Percentiles rank a stretch among this genome's conserved stretches.
These are phyloP conservation scores for Neofusicoccum kwambonambiense DNA, from an alignment of 2,329 filamentous ascomycete genomes.

Conservation along the genomic window DNA sequence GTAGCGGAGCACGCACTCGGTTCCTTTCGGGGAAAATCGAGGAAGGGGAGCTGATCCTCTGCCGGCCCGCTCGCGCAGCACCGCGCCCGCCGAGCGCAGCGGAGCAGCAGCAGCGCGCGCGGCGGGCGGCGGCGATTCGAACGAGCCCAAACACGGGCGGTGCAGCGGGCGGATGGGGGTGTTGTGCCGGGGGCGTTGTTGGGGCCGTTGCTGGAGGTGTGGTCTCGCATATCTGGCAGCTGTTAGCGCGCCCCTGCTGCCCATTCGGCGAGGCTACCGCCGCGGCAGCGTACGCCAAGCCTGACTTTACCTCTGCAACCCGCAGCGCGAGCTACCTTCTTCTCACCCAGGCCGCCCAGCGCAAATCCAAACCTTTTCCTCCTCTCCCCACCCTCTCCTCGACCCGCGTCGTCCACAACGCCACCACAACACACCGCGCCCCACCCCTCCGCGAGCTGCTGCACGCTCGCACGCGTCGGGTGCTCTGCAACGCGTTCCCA, in stretches of 20 bases:
- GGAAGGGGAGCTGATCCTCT: slow-evolving; percentile 1
- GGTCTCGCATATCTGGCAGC: slow-evolving; percentile 9
- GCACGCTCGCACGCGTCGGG: slow-evolving; percentile 9
- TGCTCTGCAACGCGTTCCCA: slow-evolving; percentile 15
- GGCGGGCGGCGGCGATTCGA: background rate
- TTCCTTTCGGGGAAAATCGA: slow-evolving; percentile 17
- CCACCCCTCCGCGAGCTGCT: background rate
- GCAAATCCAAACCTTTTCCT: slow-evolving; percentile 22
- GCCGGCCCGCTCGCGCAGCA: background rate
- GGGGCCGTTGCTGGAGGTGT: slow-evolving; percentile 8
- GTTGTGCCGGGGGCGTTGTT: background rate
- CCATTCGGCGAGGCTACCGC: background rate
- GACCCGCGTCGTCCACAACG: slow-evolving; percentile 28
- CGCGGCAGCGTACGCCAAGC: slow-evolving; percentile 13
- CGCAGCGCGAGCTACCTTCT: slow-evolving; percentile 12
- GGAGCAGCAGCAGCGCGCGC: background rate
- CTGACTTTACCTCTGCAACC: slow-evolving; percentile 12
- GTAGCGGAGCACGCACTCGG: slow-evolving; percentile 14
- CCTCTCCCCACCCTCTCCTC: slow-evolving; percentile 31
- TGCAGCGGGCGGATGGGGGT: background rate
- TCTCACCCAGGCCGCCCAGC: slow-evolving; percentile 12
- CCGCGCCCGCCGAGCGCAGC: background rate
- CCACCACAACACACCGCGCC: slow-evolving; percentile 25
- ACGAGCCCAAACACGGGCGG: slow-evolving; percentile 17
- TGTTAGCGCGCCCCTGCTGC: slow-evolving; percentile 12